Percentiles rank a stretch among this genome's conserved stretches.
Conservation (phyloP, 345 rosid genomes). For the Moricandia moricandioides region DNA sequence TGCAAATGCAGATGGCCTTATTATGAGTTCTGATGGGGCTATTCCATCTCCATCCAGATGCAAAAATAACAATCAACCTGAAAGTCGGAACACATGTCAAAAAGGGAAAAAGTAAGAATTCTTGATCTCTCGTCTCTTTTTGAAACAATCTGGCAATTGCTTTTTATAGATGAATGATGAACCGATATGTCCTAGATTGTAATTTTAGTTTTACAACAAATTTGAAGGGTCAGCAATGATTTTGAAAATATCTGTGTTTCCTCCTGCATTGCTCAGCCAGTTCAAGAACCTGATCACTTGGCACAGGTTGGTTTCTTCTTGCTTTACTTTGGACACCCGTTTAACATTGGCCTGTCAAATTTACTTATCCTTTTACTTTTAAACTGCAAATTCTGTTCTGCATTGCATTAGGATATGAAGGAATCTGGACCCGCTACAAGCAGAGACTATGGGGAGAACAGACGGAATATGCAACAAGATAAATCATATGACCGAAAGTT, state of each 20-base stretch:
- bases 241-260: slow-evolving; percentile 28
- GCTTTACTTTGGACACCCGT: not conserved
- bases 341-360: not conserved
- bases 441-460: slow-evolving; percentile 34
- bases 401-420: slow-evolving; percentile 61
- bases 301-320: slow-evolving; percentile 40
- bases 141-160: slow-evolving; percentile 6
- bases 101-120: slow-evolving; percentile 53
- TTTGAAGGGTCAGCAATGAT: slow-evolving; percentile 42
- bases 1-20: slow-evolving; percentile 30
- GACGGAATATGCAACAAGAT: slow-evolving; percentile 18
- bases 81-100: slow-evolving; percentile 35
- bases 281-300: slow-evolving; percentile 25
- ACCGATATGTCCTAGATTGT: slow-evolving; percentile 10
- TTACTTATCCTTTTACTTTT: slow-evolving; percentile 6
- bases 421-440: slow-evolving; percentile 41
- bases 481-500: slow-evolving; percentile 42
- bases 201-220: slow-evolving; percentile 10
- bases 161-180: slow-evolving; percentile 5
- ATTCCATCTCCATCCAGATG: slow-evolving; percentile 29
- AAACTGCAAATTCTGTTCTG: slow-evolving; percentile 6
- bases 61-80: slow-evolving; percentile 22
- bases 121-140: not conserved
- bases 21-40: slow-evolving; percentile 26
- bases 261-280: slow-evolving; percentile 35